Base-by-base conservation (phyloP, 345 rosid species). In the Streptanthus diversifolius region DNA sequence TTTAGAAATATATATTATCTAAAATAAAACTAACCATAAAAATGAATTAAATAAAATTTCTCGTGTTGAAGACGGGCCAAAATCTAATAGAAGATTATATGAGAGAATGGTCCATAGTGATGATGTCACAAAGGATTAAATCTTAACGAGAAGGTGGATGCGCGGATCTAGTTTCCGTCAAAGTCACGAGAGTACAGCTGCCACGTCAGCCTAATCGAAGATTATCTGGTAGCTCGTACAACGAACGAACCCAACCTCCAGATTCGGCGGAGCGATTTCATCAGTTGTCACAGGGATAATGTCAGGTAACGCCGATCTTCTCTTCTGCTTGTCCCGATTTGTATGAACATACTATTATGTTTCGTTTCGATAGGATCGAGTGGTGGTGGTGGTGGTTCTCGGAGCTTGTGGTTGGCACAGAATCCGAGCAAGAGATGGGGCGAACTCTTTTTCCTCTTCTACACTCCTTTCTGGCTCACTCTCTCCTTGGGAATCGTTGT, bases 401-500 rank as follows among this genome's bases (percentile, higher is more conserved):
- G 79, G 24, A 85, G 89, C 63, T 75, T 83, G 57, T 93, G 98
- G 98, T 32, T 93, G 60, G 85, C 98, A 32, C 7, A 87, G 4
- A 84, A 90, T 73, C 87, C 88, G 8, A 93, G 97, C 61, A 93
- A 90, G 83, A 83, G 93, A 89, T 93, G 97, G 98, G 98, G 83
- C 5, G 98, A 93, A 77, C 85, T 93, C 62, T 93, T 93, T 84
- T 90, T 93, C 72, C 92, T 93, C 44, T 77, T 79, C 68, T 93
- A 90, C 74, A 90, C 98, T 73, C 98, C 97, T 0, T 93, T 93
- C 68, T 93, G 98, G 98, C 97, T 93, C 49, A 89, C 93, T 75
- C 96, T 93, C 25, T 86, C 83, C 37, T 74, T 90, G 64, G 98
- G 98, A 8, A 84, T 93, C 76, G 84, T 93, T 29, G 90, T 90